Percentiles rank a stretch among this genome's conserved stretches.
phyloP scores from a whole-genome alignment of 495 filamentous ascomycete species.

The Penicillium malachiteum region DNA sequence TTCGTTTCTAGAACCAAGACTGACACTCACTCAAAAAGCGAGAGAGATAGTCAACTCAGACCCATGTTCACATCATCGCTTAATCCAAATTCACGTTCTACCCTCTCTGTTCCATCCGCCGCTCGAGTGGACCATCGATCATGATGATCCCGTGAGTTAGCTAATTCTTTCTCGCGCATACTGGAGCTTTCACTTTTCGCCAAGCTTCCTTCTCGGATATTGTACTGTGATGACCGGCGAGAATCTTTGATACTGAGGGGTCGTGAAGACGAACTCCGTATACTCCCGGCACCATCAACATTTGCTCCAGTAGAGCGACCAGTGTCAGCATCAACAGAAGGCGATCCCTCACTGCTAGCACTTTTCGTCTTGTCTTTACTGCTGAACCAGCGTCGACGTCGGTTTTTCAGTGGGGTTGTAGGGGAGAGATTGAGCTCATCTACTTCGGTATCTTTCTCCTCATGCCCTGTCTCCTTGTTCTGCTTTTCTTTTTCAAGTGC shows the following conservation, averaged over 20 bases:
- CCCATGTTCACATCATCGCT: constrained; percentile 57
- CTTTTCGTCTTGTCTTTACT: constrained; percentile 32
- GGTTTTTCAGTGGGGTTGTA: constrained; percentile 33
- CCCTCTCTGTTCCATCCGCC: constrained; percentile 41
- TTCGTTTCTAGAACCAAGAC: neutral
- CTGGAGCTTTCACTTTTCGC: constrained; percentile 44
- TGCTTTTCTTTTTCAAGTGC: constrained; percentile 29
- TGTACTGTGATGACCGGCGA: constrained; percentile 30
- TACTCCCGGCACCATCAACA: constrained; percentile 10
- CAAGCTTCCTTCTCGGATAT: constrained; percentile 32
- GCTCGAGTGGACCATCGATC: constrained; percentile 45
- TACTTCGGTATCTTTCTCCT: constrained; percentile 13
- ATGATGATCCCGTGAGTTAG: constrained; percentile 48
- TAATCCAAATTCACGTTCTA: constrained; percentile 45
- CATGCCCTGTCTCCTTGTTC: constrained; percentile 14
- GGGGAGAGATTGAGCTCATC: constrained; percentile 33
- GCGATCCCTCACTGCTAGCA: constrained; percentile 24
- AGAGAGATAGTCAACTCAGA: constrained; percentile 38
- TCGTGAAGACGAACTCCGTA: constrained; percentile 27
- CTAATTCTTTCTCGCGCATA: constrained; percentile 47
- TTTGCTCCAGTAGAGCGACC: constrained; percentile 22
- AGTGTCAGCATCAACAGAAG: constrained; percentile 13
- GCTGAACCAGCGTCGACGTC: constrained; percentile 46
- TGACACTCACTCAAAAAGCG: too few relatives aligned
- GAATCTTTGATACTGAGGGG: constrained; percentile 37